A percentile compares a stretch with the other conserved stretches of the same genome.
Conservation (phyloP, 495 filamentous ascomycete genomes). For the Schizothecium vesticola region DNA sequence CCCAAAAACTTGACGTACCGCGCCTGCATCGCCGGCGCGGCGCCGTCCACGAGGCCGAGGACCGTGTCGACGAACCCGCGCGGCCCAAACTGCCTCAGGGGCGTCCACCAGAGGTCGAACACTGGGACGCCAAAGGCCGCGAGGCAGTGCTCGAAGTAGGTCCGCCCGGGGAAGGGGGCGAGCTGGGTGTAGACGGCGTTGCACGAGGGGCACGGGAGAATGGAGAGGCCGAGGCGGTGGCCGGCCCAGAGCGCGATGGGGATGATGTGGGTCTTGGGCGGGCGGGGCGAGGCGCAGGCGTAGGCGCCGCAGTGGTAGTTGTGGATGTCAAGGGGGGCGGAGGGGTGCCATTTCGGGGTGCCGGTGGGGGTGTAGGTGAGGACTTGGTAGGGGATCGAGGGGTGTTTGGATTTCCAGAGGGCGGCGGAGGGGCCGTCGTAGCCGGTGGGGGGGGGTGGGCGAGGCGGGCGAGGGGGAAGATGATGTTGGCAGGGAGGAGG, state of each 20-base stretch:
- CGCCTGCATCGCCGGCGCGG: neutral
- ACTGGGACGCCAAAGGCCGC: neutral
- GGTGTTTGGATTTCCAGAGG: neutral
- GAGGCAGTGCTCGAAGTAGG: neutral
- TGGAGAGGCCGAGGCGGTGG: neutral
- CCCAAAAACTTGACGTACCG: slow-evolving; percentile 8
- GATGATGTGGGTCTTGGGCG: neutral
- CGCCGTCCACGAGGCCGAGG: neutral
- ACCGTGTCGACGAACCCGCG: slow-evolving; percentile 4
- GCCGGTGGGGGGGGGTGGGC: neutral
- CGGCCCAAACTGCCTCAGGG: neutral
- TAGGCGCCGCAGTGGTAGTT: neutral
- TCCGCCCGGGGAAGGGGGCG: neutral
- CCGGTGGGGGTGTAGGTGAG: neutral
- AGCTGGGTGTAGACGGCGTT: neutral
- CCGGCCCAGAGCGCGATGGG: neutral
- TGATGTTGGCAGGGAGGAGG: neutral
- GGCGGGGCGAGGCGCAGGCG: neutral
- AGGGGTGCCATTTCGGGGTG: neutral
- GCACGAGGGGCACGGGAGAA: neutral
- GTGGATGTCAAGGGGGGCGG: neutral
- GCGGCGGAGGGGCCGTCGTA: neutral
- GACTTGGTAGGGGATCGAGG: neutral
- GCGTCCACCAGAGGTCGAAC: slow-evolving; percentile 2
- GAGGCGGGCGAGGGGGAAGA: slow-evolving; percentile 2